A percentile compares a stretch with the other conserved stretches of the same genome.
Conservation (phyloP, 2,329 filamentous ascomycete species). For the Malbranchea zuffiana region DNA sequence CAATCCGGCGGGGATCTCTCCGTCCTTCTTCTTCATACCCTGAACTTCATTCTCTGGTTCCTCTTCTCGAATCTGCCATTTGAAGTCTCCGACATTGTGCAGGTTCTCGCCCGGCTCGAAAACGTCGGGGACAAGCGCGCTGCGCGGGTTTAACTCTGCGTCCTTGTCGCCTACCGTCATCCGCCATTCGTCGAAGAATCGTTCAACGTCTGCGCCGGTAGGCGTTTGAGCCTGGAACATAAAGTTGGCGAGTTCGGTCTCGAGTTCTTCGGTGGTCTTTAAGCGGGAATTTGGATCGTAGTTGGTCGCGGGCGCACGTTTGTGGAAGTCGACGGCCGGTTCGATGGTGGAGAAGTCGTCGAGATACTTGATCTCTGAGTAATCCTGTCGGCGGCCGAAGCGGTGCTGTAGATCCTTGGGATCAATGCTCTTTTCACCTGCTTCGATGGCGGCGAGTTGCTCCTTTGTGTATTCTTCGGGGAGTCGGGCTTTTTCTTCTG, state of each 20-base stretch:
- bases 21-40: constrained; percentile 19
- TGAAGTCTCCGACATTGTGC: constrained; percentile 10
- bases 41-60: constrained; percentile 19
- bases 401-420: constrained; percentile 63
- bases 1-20: constrained; percentile 14
- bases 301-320: constrained; percentile 40
- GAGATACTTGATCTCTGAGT: constrained; percentile 61
- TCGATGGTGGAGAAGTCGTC: constrained; percentile 73
- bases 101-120: constrained; percentile 35
- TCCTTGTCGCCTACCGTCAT: constrained; percentile 42
- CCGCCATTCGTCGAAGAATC: constrained; percentile 38
- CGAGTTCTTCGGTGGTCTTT: constrained; percentile 52
- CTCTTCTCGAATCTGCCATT: constrained; percentile 16
- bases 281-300: constrained; percentile 49
- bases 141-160: constrained; percentile 40
- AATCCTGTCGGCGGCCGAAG: constrained; percentile 59
- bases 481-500: constrained; percentile 53
- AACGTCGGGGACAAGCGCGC: constrained; percentile 41
- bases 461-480: constrained; percentile 61
- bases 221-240: constrained; percentile 42
- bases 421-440: constrained; percentile 66
- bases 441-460: constrained; percentile 71
- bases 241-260: constrained; percentile 44
- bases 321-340: constrained; percentile 64
- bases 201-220: constrained; percentile 32